These are phyloP conservation scores for Oryza meridionalis DNA, from an alignment of 176 grass and related monocot genomes.

Conservation along the genomic window DNA sequence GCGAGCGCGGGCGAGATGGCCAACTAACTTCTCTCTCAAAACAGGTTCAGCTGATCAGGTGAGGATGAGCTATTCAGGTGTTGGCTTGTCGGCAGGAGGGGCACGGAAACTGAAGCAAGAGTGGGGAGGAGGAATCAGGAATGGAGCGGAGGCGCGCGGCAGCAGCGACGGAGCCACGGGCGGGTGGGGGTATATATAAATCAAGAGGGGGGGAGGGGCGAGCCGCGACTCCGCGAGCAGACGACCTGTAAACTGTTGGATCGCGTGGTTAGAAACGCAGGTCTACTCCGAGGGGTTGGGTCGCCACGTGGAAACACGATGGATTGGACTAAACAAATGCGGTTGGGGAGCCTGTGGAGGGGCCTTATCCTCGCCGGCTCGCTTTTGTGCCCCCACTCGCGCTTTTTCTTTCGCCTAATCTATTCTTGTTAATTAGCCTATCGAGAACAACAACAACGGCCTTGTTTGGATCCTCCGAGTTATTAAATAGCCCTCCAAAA, in stretches of 20 bases:
- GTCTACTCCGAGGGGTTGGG: slow-evolving; percentile 20
- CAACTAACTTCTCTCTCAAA: background rate
- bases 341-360: background rate
- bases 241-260: too few relatives aligned
- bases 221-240: too few relatives aligned
- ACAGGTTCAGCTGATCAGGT: background rate
- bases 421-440: background rate
- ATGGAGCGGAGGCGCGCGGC: background rate
- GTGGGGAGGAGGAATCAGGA: background rate
- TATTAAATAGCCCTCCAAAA: too few relatives aligned
- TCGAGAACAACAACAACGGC: background rate
- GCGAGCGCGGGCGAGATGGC: background rate
- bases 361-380: slow-evolving; percentile 27
- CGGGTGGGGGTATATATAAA: slow-evolving; percentile 40
- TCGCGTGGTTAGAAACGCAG: background rate
- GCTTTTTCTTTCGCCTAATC: slow-evolving; percentile 12
- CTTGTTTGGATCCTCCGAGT: too few relatives aligned
- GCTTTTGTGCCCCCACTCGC: slow-evolving; percentile 37
- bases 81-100: background rate
- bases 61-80: background rate
- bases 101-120: background rate
- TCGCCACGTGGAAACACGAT: slow-evolving; percentile 78
- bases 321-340: slow-evolving; percentile 57
- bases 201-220: background rate
- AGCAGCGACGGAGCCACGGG: slow-evolving; percentile 33